Percentiles rank a stretch among this genome's conserved stretches.
Conservation (phyloP, 331 rosid genomes). For the Quercus phellos region DNA sequence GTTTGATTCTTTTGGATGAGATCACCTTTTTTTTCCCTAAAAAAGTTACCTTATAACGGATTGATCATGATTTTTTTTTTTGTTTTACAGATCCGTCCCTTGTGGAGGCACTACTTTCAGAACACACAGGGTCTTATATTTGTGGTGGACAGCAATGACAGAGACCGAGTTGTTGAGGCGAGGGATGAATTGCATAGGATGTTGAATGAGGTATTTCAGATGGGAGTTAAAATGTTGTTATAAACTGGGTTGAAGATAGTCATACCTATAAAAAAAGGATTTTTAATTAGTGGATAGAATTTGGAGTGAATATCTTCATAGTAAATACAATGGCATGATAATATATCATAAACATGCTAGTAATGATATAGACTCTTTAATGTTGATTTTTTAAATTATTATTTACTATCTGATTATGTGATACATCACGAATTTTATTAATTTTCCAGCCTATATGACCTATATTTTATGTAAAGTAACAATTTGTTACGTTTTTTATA, state of each 20-base stretch:
- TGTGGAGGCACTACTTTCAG: constrained; percentile 99
- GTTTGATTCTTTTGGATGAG: background rate
- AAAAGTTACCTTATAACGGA: constrained; percentile 4
- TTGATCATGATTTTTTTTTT: constrained; percentile 1
- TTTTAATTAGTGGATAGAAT: no score
- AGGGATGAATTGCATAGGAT: constrained; percentile 98
- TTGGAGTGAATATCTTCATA: no score
- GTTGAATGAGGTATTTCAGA: constrained; percentile 86
- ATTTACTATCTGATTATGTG: background rate
- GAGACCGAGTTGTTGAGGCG: constrained; percentile 99
- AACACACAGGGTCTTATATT: constrained; percentile 99
- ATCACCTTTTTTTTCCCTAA: background rate
- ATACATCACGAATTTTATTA: background rate
- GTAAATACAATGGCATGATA: no score
- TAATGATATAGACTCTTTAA: background rate
- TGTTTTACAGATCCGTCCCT: constrained; percentile 83
- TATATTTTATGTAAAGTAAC: background rate
- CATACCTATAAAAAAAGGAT: background rate
- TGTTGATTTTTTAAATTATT: background rate
- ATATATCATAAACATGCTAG: background rate
- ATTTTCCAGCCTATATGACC: background rate
- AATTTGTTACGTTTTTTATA: background rate
- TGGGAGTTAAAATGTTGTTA: background rate
- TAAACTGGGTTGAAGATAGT: background rate
- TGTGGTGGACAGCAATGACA: constrained; percentile 98